phyloP scores from a whole-genome alignment of 352 stramenopile species.

The Phytopythium ostracodes region DNA sequence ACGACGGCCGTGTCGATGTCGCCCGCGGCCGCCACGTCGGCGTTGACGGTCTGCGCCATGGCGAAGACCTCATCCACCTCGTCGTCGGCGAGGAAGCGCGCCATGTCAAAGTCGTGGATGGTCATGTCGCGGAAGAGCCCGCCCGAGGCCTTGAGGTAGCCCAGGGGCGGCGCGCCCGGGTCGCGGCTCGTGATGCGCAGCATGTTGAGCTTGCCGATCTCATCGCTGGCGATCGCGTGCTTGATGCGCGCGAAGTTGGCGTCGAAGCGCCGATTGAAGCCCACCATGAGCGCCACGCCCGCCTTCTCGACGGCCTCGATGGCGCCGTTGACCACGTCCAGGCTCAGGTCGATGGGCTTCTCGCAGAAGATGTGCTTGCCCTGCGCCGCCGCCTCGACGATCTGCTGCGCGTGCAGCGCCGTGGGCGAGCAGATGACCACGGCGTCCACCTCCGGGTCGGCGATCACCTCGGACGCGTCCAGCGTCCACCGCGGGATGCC shows the following conservation, averaged over 20 bases:
- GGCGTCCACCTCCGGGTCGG: slow-evolving; percentile 91
- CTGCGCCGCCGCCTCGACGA: slow-evolving; percentile 88
- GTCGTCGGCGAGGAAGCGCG: slow-evolving; percentile 87
- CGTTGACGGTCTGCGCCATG: slow-evolving; percentile 31
- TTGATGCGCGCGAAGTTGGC: slow-evolving; percentile 92
- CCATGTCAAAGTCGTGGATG: slow-evolving; percentile 96
- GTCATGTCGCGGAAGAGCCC: slow-evolving; percentile 96
- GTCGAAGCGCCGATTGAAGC: slow-evolving; percentile 92
- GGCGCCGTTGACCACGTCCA: slow-evolving; percentile 57
- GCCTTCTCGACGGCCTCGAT: slow-evolving; percentile 39
- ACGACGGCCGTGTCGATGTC: slow-evolving; percentile 81
- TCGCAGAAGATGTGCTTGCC: slow-evolving; percentile 96
- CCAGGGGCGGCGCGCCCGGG: slow-evolving; percentile 32
- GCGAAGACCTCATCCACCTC: slow-evolving; percentile 54
- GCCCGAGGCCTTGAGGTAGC: slow-evolving; percentile 65
- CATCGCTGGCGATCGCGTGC: slow-evolving; percentile 70
- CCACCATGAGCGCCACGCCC: slow-evolving; percentile 94
- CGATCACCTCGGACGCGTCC: slow-evolving; percentile 90
- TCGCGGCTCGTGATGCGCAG: slow-evolving; percentile 69
- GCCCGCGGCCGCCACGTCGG: slow-evolving; percentile 50
- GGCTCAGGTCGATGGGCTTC: slow-evolving; percentile 93
- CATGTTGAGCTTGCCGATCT: slow-evolving; percentile 90
- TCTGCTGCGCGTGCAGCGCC: slow-evolving; percentile 92
- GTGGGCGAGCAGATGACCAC: slow-evolving; percentile 97
- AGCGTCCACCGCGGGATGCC: slow-evolving; percentile 62